Evolutionary conservation across 345 rosid species (phyloP), one percentile per base, ranked within the genome.

Genomic region (Syzygium grande): DNA sequence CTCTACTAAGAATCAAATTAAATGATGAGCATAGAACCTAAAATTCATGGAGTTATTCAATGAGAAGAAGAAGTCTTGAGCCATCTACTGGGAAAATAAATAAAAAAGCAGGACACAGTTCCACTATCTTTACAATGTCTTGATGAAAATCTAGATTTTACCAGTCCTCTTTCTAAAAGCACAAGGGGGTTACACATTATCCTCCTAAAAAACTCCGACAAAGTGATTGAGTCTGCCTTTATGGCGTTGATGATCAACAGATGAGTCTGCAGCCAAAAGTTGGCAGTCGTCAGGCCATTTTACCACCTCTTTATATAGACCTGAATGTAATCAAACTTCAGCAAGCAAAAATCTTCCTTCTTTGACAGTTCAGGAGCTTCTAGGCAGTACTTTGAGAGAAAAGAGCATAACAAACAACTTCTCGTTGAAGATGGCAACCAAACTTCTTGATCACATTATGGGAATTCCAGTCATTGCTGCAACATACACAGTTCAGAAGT

Each of bases 401-500:
- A 12, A 49, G 63, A 86, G 46, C 52, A 14, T 17, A 65, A 19
- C 43, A n/a, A n/a, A n/a, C n/a, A 21, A 59, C 55, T 30, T 51
- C 56, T 11, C n/a, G 7, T 30, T 27, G 56, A 51, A 49, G 63
- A 51, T 51, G 89, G 89, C 51, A 55, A 51, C 38, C 38, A 78
- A 51, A 51, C 61, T 58, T 59, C 34, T 25, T 51, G 83, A 65
- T 53, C 84, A n/a, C 53, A 84, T 85, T 5, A 65, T 86, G 65
- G 90, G 91, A 80, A 86, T 87, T 61, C 87, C 91, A 65, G 87
- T 88, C n/a, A 55, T 51, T 27, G 34, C 89, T 9, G 56, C 29
- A 1, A 43, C 84, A 55, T 23, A 80, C 16, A 5, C 85, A 25
- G 73, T 23, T 84, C 59, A 49, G 51, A 86, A 87, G 73, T 65